Evolutionary conservation across 1,284 basidiomycete genomes (phyloP).

Genomic region (Fistulina hepatica): DNA sequence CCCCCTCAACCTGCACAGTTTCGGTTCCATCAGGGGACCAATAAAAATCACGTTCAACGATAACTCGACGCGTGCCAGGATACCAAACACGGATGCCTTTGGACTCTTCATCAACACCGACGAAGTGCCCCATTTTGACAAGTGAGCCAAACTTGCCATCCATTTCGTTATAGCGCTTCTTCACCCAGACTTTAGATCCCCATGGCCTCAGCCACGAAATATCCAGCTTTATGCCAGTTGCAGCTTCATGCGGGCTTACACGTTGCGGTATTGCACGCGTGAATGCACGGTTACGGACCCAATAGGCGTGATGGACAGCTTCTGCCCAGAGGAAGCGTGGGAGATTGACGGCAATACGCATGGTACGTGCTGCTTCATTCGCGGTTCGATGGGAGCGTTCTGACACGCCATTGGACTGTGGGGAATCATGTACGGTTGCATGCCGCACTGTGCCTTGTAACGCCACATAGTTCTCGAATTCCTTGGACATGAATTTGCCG

Average conservation of each 20-base stretch:
- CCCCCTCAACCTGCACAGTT: slow-evolving; percentile 16
- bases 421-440: slow-evolving; percentile 23
- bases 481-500: slow-evolving; percentile 16
- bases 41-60: slow-evolving; percentile 8
- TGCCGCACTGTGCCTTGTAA: slow-evolving; percentile 18
- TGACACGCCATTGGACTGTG: slow-evolving; percentile 21
- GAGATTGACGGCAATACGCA: slow-evolving; percentile 9
- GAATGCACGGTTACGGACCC: slow-evolving; percentile 7
- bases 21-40: slow-evolving; percentile 13
- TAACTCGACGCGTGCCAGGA: slow-evolving; percentile 1
- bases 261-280: slow-evolving; percentile 4
- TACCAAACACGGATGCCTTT: slow-evolving; percentile 8
- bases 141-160: no score
- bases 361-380: slow-evolving; percentile 13
- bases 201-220: slow-evolving; percentile 13
- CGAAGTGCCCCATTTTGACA: slow-evolving; percentile 8
- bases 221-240: slow-evolving; percentile 14
- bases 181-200: slow-evolving; percentile 13
- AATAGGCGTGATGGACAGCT: slow-evolving; percentile 4
- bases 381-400: slow-evolving; percentile 23
- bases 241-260: slow-evolving; percentile 16
- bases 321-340: slow-evolving; percentile 7
- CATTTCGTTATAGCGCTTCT: no score
- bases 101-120: slow-evolving; percentile 17
- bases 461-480: slow-evolving; percentile 16